phyloP scores from a whole-genome alignment of 78 protist genomes.

The Blattamonas nauphoetae region DNA sequence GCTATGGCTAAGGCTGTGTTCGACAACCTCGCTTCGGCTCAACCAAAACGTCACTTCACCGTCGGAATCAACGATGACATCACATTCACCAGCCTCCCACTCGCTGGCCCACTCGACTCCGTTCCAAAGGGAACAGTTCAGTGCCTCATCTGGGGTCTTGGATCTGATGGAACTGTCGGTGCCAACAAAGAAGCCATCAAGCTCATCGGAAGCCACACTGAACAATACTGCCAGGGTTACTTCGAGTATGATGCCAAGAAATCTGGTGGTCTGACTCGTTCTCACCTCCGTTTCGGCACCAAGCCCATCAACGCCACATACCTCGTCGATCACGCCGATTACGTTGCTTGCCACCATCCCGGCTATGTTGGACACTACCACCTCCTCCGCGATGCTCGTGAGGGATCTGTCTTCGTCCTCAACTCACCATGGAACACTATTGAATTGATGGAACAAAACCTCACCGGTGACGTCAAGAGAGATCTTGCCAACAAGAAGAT shows the following conservation, averaged over 20 bases:
- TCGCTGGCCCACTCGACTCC: conserved; percentile 12
- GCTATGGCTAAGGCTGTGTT: conserved; percentile 39
- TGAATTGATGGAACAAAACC: conserved; percentile 25
- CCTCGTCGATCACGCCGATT: conserved; percentile 48
- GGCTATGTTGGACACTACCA: conserved; percentile 34
- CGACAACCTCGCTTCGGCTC: conserved; percentile 26
- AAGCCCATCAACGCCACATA: conserved; percentile 35
- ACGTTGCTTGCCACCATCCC: conserved; percentile 57
- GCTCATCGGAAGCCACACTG: conserved; percentile 46
- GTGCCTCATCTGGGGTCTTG: conserved; percentile 53
- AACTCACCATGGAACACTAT: conserved; percentile 26
- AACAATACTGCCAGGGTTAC: conserved; percentile 23
- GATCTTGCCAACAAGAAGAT: conserved; percentile 35
- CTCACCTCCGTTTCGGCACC: conserved; percentile 61
- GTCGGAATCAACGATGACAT: conserved; percentile 63
- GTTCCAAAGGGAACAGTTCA: conserved; percentile 44
- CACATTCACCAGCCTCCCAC: conserved; percentile 26
- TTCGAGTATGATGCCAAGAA: conserved; percentile 60
- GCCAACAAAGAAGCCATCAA: conserved; percentile 63
- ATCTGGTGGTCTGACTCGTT: conserved; percentile 51
- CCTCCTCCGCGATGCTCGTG: conserved; percentile 8
- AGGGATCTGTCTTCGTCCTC: conserved; percentile 39
- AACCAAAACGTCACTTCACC: conserved; percentile 41
- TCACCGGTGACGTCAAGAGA: conserved; percentile 30
- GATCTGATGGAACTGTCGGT: conserved; percentile 68